A percentile compares a stretch with the other conserved stretches of the same genome.
Conservation (phyloP, 177 flowering plant species). For the Vitis hybrid region DNA sequence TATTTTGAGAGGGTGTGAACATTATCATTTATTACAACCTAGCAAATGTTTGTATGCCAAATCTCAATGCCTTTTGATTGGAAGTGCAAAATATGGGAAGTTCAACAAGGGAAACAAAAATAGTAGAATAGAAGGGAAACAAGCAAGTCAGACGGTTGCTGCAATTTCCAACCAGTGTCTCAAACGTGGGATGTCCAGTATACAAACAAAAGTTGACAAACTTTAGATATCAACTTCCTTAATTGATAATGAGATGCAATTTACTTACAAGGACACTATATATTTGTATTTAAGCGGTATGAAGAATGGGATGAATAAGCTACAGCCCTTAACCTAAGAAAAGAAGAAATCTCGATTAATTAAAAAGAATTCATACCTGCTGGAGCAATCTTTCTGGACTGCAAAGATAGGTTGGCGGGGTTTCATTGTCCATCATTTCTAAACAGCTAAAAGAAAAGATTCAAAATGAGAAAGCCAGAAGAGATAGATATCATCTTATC, state of each 20-base stretch:
- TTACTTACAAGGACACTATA: neutral
- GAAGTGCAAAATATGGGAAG: no score
- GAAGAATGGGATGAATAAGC: neutral
- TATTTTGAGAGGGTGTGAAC: neutral
- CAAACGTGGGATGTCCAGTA: no score
- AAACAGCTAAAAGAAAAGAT: slow-evolving; percentile 39
- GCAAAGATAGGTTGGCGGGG: slow-evolving; percentile 38
- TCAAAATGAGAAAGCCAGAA: slow-evolving; percentile 10
- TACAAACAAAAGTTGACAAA: no score
- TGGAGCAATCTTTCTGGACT: slow-evolving; percentile 55
- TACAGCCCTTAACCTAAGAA: neutral
- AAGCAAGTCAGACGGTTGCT: no score
- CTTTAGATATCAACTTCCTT: no score
- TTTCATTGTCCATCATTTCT: slow-evolving; percentile 54
- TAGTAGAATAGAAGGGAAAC: no score
- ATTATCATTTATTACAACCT: no score
- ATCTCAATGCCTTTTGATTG: no score
- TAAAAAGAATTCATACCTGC: slow-evolving; percentile 28
- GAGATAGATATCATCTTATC: neutral
- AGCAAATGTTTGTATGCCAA: no score
- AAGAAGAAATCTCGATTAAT: neutral
- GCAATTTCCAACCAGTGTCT: no score
- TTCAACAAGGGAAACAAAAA: no score
- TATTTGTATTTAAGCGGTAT: neutral
- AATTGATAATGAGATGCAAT: neutral